phyloP scores from a whole-genome alignment of 257 asterid species.

The Forsythia suspensa region DNA sequence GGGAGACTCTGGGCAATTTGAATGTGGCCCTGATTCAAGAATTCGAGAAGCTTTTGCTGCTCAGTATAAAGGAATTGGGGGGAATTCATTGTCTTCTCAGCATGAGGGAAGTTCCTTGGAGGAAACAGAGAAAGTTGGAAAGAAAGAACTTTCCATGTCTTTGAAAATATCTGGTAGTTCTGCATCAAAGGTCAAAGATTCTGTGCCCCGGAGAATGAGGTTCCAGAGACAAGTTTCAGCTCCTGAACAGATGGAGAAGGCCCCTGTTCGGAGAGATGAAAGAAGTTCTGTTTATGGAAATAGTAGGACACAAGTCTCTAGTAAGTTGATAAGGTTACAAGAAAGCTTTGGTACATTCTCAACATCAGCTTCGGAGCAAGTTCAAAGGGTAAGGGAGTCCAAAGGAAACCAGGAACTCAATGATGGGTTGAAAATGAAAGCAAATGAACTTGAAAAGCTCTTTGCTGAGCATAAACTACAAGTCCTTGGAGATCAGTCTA shows the following conservation, averaged over 20 bases:
- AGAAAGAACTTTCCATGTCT: slow-evolving; percentile 30
- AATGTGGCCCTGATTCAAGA: slow-evolving; percentile 50
- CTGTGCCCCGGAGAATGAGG: slow-evolving; percentile 49
- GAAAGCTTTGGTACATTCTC: slow-evolving; percentile 44
- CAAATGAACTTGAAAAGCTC: slow-evolving; percentile 88
- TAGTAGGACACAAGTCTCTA: slow-evolving; percentile 32
- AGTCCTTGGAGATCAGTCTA: slow-evolving; percentile 62
- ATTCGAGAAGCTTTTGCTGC: slow-evolving; percentile 45
- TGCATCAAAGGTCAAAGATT: slow-evolving; percentile 44
- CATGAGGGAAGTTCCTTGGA: slow-evolving; percentile 35
- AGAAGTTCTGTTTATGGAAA: slow-evolving; percentile 36
- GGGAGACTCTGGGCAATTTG: slow-evolving; percentile 37
- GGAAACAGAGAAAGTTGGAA: slow-evolving; percentile 39
- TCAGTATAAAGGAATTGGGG: slow-evolving; percentile 44
- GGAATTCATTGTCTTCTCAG: slow-evolving; percentile 39
- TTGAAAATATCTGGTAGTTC: slow-evolving; percentile 36
- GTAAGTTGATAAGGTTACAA: slow-evolving; percentile 39
- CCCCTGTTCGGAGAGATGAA: slow-evolving; percentile 41
- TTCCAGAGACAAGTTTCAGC: slow-evolving; percentile 40
- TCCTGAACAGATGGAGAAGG: slow-evolving; percentile 45
- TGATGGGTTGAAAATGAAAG: slow-evolving; percentile 79
- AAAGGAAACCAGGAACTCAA: slow-evolving; percentile 86
- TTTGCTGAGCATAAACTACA: slow-evolving; percentile 77
- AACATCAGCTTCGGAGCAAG: slow-evolving; percentile 55
- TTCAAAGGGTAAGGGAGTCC: slow-evolving; percentile 59